Conservation (phyloP, 768 basidiomycete species). For the Nidularia sp. region DNA sequence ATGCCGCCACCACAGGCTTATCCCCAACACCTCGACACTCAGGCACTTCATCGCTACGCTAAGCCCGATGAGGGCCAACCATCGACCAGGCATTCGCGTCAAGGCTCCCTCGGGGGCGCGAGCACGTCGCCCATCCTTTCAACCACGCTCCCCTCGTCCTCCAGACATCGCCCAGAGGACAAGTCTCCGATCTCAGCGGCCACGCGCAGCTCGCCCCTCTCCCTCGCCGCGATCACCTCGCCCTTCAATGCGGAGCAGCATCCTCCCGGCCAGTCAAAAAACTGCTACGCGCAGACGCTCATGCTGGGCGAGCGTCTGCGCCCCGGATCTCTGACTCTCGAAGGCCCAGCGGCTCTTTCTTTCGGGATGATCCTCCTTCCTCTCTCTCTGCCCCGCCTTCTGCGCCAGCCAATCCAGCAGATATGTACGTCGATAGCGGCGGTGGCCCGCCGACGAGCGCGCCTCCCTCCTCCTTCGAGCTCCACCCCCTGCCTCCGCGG, state of each 20-base stretch:
- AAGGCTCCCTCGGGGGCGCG: constrained; percentile 1
- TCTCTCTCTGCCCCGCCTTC: constrained; percentile 1
- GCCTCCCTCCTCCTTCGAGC: constrained; percentile 25
- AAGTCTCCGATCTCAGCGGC: constrained; percentile 16
- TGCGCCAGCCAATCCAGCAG: constrained; percentile 10
- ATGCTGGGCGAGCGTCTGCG: constrained; percentile 79
- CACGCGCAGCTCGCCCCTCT: constrained; percentile 5
- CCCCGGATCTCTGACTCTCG: constrained; percentile 33
- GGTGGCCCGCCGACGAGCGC: constrained; percentile 11
- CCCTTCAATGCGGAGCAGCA: neutral
- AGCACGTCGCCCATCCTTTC: constrained; percentile 17
- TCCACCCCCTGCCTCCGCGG: constrained; percentile 10
- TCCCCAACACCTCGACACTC: constrained; percentile 11
- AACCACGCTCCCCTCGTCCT: constrained; percentile 14
- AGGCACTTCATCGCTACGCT: constrained; percentile 19
- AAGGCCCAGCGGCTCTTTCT: constrained; percentile 35
- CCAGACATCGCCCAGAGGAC: constrained; percentile 9
- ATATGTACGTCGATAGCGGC: constrained; percentile 19
- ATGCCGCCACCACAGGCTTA: constrained; percentile 27
- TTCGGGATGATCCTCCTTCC: constrained; percentile 14
- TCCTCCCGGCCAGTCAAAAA: constrained; percentile 53
- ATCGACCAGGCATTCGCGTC: constrained; percentile 6
- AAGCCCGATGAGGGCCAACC: constrained; percentile 16
- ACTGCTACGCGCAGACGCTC: constrained; percentile 76
- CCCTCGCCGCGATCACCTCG: constrained; percentile 6